Conservation (phyloP, 768 basidiomycete genomes). For the Boletus pseudo-olivaceus region DNA sequence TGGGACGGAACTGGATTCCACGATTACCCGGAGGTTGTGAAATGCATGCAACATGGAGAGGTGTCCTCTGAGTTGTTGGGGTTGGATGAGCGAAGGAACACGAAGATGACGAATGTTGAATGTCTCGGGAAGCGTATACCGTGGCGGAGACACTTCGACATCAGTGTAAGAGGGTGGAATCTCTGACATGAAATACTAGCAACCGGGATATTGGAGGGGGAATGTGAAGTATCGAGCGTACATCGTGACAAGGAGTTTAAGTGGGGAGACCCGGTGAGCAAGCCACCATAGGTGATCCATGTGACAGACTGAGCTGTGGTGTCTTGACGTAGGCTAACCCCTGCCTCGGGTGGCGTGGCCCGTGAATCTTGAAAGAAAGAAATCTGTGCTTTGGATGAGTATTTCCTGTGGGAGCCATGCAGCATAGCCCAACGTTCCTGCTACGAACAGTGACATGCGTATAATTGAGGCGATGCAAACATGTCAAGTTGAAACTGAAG, state of each 20-base stretch:
- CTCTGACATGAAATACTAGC: background rate
- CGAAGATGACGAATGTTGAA: slow-evolving; percentile 9
- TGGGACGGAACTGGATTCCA: slow-evolving; percentile 17
- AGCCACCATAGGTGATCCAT: too few species aligned
- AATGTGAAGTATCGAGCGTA: background rate
- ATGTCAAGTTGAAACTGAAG: background rate
- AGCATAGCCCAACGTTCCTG: background rate
- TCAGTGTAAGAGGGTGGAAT: background rate
- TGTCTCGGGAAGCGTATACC: slow-evolving; percentile 14
- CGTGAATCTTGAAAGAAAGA: background rate
- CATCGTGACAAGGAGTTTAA: background rate
- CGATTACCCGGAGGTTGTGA: slow-evolving; percentile 16
- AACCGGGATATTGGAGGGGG: background rate
- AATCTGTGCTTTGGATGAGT: too few species aligned
- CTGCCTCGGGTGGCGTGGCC: too few species aligned
- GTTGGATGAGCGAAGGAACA: slow-evolving; percentile 15
- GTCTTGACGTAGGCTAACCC: background rate
- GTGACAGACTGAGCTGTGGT: too few species aligned
- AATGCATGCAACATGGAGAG: slow-evolving; percentile 29
- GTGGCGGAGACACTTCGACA: background rate
- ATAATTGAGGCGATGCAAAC: background rate
- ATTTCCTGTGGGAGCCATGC: too few species aligned
- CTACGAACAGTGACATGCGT: too few species aligned
- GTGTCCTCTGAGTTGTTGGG: slow-evolving; percentile 31
- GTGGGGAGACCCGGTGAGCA: too few species aligned